Conservation (phyloP, 2,329 filamentous ascomycete species). For the Aspergillus floridensis region DNA sequence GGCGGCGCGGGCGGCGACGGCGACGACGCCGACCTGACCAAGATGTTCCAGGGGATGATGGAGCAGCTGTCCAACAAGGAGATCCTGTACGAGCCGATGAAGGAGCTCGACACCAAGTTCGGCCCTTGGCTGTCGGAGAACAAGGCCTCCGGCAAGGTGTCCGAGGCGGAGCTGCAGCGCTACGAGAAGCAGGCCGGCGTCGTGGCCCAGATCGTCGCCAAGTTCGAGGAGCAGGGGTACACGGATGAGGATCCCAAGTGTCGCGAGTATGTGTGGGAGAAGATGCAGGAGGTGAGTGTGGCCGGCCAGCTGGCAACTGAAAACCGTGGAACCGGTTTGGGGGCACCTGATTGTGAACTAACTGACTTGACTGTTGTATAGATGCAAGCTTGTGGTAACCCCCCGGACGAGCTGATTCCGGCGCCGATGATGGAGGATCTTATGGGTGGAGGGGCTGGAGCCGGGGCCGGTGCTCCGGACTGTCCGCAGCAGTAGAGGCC, state of each 20-base stretch:
- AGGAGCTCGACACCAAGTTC: slow-evolving; percentile 90
- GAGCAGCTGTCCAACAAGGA: slow-evolving; percentile 98
- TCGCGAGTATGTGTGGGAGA: slow-evolving; percentile 89
- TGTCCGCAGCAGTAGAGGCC: slow-evolving; percentile 58
- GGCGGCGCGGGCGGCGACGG: slow-evolving; percentile 55
- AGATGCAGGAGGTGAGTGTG: slow-evolving; percentile 84
- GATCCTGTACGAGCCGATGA: slow-evolving; percentile 98
- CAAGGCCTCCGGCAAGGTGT: slow-evolving; percentile 55
- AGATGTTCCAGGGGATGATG: slow-evolving; percentile 98
- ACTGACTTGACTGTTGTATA: slow-evolving; percentile 40
- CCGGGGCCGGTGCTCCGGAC: slow-evolving; percentile 58
- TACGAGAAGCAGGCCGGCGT: slow-evolving; percentile 78
- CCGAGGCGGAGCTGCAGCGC: slow-evolving; percentile 68
- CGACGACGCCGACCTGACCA: slow-evolving; percentile 81
- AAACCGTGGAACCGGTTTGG: neutral
- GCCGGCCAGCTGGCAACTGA: no score
- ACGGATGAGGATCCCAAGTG: slow-evolving; percentile 77
- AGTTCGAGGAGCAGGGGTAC: slow-evolving; percentile 81
- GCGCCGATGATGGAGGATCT: slow-evolving; percentile 66
- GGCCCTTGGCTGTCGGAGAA: slow-evolving; percentile 85
- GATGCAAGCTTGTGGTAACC: slow-evolving; percentile 96
- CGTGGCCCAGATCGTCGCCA: slow-evolving; percentile 80
- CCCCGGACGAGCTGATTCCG: slow-evolving; percentile 78
- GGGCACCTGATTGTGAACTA: neutral
- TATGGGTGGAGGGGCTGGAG: slow-evolving; percentile 62